These are phyloP conservation scores for Suillus subaureus DNA, from an alignment of 768 basidiomycete species.

Conservation along the genomic window DNA sequence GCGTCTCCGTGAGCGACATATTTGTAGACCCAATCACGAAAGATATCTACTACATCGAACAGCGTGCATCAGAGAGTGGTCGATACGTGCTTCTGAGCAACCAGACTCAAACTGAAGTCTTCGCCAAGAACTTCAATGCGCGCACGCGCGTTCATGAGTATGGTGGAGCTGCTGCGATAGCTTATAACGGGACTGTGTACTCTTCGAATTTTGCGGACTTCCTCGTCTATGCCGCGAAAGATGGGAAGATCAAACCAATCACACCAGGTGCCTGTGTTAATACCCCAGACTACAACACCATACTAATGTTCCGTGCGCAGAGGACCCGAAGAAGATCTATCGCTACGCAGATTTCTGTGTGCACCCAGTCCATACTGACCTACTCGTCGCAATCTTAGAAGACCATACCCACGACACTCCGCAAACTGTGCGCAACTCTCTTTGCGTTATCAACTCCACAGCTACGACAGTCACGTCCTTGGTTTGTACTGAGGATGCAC, in stretches of 20 bases:
- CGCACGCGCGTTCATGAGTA: conserved; percentile 64
- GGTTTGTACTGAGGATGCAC: conserved; percentile 54
- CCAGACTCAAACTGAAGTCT: conserved; percentile 44
- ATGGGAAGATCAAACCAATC: conserved; percentile 42
- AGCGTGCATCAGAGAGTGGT: conserved; percentile 52
- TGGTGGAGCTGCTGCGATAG: conserved; percentile 59
- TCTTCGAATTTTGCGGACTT: conserved; percentile 60
- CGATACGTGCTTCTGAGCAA: conserved; percentile 59
- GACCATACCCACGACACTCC: conserved; percentile 59
- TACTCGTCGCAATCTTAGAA: conserved; percentile 67
- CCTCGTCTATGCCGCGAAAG: conserved; percentile 46
- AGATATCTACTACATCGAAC: conserved; percentile 57
- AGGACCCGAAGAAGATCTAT: conserved; percentile 38
- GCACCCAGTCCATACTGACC: conserved; percentile 52
- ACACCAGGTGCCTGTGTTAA: conserved; percentile 50
- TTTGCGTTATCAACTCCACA: conserved; percentile 56
- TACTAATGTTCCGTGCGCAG: not conserved
- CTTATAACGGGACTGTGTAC: conserved; percentile 47
- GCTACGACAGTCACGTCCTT: conserved; percentile 48
- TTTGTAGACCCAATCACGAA: conserved; percentile 53
- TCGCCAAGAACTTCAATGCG: conserved; percentile 53
- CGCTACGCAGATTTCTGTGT: conserved; percentile 68
- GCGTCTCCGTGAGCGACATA: conserved; percentile 41
- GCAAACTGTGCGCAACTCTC: conserved; percentile 46
- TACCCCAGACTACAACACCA: not conserved